Evolutionary conservation across 2,329 filamentous ascomycete species (phyloP), one percentile per base, ranked within the genome.

Genomic region (Colletotrichum sp.): DNA sequence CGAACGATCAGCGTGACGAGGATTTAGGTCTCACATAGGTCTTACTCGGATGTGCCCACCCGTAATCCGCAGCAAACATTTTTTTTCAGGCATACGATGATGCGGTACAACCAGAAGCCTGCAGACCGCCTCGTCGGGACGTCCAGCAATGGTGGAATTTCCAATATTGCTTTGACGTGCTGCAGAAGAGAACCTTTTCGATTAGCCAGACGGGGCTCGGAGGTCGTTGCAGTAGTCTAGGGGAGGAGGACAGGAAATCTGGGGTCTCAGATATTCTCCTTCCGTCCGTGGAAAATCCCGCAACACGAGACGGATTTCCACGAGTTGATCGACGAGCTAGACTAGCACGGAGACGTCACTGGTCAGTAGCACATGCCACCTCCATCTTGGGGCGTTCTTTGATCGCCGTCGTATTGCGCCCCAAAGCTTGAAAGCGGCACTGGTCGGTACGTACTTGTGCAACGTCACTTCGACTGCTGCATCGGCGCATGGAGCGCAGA

Each of bases 1-100:
- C 70, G 70, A 72, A 56, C 13, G 63, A 68, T 68, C 70, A 62
- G 64, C 63, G 36, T 61, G 36, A 61, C 21, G 70, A 68, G 36
- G 18, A 38, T 14, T 30, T 36, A 43, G 38, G 62, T 68, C 63
- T 61, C 48, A 68, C 63, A 68, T 36, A 72, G 52, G 70, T 71
- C 63, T 68, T 38, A 61, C 52, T 72, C 55, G 48, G 28, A 67
- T 72, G 69, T 72, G 21, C 30, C 26, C 24, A 62, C 43, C 63
- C 69, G 55, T 26, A 32, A 52, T 26, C 36, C 34, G 36, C 55
- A 72, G 69, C 52, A 72, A 72, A 72, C 63, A 61, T 28, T 62
- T 9, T 62, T 9, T 28, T 32, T 67, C 63, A 55, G 55, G 26
- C 36, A 58, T 72, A 38, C 55, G 36, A 52, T 55, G 52, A 67